Conservation (phyloP, 192 early-diverging fungal genomes). For the Gorgonomyces haynaldii region DNA sequence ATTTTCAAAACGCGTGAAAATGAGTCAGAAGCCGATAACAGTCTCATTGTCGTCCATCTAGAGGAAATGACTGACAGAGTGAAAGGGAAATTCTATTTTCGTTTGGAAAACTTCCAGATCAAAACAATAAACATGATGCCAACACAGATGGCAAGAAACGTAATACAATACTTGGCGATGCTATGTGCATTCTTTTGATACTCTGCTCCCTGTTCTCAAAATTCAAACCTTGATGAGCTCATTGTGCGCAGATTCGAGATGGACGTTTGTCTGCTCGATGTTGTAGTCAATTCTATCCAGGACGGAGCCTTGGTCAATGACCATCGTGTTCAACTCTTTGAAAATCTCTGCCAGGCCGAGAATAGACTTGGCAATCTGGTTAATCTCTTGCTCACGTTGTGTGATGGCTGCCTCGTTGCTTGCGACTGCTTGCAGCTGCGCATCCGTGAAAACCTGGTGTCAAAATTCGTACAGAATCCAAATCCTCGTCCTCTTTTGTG, state of each 20-base stretch:
- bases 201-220: slow-evolving; percentile 44
- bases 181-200: slow-evolving; percentile 73
- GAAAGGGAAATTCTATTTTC: neutral
- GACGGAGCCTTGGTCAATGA: slow-evolving; percentile 95
- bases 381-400: slow-evolving; percentile 84
- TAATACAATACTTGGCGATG: slow-evolving; percentile 76
- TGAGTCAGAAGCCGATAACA: neutral
- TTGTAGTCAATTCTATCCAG: slow-evolving; percentile 97
- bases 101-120: slow-evolving; percentile 41
- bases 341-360: slow-evolving; percentile 82
- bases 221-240: slow-evolving; percentile 61
- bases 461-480: slow-evolving; percentile 22
- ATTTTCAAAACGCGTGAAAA: neutral
- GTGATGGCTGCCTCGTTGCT: slow-evolving; percentile 65
- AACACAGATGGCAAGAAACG: slow-evolving; percentile 65
- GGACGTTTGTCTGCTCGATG: slow-evolving; percentile 69
- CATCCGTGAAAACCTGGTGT: slow-evolving; percentile 69
- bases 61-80: neutral
- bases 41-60: neutral
- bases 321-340: slow-evolving; percentile 84
- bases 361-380: slow-evolving; percentile 86
- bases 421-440: slow-evolving; percentile 65
- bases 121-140: slow-evolving; percentile 69
- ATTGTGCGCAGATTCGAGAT: slow-evolving; percentile 71
- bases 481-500: slow-evolving; percentile 22